Base-by-base conservation (phyloP, 2,329 filamentous ascomycete genomes). In the Monosporascus sp. region DNA sequence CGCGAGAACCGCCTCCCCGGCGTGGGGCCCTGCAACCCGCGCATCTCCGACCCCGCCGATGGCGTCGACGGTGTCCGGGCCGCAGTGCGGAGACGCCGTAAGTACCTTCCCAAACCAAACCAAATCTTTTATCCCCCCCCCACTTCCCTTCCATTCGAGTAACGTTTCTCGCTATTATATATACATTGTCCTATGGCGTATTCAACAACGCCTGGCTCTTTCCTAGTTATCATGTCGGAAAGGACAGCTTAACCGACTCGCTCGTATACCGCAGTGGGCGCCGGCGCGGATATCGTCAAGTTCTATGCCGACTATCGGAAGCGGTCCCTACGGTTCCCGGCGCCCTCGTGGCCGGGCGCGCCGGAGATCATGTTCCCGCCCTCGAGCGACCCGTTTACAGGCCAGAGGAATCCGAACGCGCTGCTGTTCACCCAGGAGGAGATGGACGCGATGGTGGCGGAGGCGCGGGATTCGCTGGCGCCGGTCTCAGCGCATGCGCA, bases 231-330 rank as follows among this genome's bases (percentile, higher is more conserved):
- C 31, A 35, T 35, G 31, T 14, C 11, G 4, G 31, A 35, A 14
- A 35, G 9, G 31, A 35, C 9, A 35, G 9, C 31, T 35, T 35
- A 5, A 5, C 31, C 14, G 31, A 35, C 31, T 14, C 31, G 31
- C 9, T 35, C 14, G 31, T 14, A 35, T 9, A 11, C 3, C 5
- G 31, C 24, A 46, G 63, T 78, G 3, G 76, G 70, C 0, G 76
- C 74, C 1, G 77, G 77, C 1, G 77, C 77, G 1, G 77, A 80
- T 54, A 55, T 80, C 19, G 70, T 80, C 66, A 79, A 79, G 63
- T 74, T 79, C 61, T 80, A 77, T 54, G 77, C 74, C 17, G 78
- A 80, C 57, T 78, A 78, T 58, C 66, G 74, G 3, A 68, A 75
- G 26, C 68, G 72, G 49, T 64, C 70, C 1, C 68, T 78, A 68